Conservation (phyloP, 371 early-diverging fungal genomes). For the Syncephalastrum racemosum region DNA sequence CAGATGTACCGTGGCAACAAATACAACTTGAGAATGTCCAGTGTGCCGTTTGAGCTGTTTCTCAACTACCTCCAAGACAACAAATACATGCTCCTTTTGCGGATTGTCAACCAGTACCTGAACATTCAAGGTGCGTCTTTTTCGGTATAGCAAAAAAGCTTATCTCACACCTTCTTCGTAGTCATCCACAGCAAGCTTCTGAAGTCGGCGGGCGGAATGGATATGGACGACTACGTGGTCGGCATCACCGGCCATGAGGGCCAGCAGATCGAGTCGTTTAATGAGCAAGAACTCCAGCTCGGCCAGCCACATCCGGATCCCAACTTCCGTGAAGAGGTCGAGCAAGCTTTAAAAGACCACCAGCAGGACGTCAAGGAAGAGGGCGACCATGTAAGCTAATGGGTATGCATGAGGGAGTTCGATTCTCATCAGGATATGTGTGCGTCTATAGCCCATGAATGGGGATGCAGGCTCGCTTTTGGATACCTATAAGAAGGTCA, state of each 20-base stretch:
- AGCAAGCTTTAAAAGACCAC: slow-evolving; percentile 33
- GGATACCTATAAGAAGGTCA: slow-evolving; percentile 44
- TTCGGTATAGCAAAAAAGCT: not conserved
- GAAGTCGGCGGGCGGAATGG: slow-evolving; percentile 32
- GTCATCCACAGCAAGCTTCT: slow-evolving; percentile 27
- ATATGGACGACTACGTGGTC: slow-evolving; percentile 57
- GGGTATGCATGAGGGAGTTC: too few species aligned
- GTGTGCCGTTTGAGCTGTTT: slow-evolving; percentile 92
- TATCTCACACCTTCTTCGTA: slow-evolving; percentile 3
- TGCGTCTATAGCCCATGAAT: slow-evolving; percentile 10
- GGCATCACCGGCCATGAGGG: slow-evolving; percentile 81
- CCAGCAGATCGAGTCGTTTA: slow-evolving; percentile 79
- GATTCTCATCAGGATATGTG: not conserved
- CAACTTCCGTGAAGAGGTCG: slow-evolving; percentile 41
- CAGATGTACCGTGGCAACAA: slow-evolving; percentile 82
- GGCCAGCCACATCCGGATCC: slow-evolving; percentile 37
- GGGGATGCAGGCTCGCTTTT: slow-evolving; percentile 27
- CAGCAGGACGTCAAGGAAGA: slow-evolving; percentile 21
- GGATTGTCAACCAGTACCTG: slow-evolving; percentile 94
- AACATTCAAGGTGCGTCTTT: slow-evolving; percentile 72
- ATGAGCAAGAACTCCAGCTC: slow-evolving; percentile 56
- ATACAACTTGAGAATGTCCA: slow-evolving; percentile 87
- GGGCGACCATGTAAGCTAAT: slow-evolving; percentile 8
- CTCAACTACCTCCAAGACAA: slow-evolving; percentile 93
- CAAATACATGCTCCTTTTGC: slow-evolving; percentile 81